phyloP scores from a whole-genome alignment of 805 yeast genomes.

The Brettanomyces sp. region DNA sequence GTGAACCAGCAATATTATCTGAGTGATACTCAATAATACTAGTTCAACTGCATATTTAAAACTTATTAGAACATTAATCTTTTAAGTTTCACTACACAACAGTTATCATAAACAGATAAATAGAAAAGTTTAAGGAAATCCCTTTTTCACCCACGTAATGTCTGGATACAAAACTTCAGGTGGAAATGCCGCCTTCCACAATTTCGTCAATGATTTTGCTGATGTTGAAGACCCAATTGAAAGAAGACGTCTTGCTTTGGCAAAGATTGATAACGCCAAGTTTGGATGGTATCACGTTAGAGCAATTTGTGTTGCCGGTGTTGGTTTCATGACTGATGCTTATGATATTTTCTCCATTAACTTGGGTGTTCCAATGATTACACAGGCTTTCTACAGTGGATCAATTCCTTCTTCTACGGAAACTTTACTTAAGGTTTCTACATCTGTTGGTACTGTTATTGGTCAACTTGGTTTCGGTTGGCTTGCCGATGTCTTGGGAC shows the following conservation, averaged over 20 bases:
- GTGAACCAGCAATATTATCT: no score
- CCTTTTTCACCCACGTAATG: neutral
- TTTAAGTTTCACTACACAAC: no score
- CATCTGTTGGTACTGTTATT: slow-evolving; percentile 89
- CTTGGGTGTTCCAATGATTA: slow-evolving; percentile 71
- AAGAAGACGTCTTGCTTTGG: slow-evolving; percentile 78
- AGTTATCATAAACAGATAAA: no score
- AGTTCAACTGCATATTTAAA: no score
- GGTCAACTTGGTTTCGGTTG: slow-evolving; percentile 85
- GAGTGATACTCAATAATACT: no score
- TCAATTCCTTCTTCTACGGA: slow-evolving; percentile 55
- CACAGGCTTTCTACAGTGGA: slow-evolving; percentile 66
- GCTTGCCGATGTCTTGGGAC: slow-evolving; percentile 72
- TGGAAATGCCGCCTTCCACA: slow-evolving; percentile 84
- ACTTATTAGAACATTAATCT: no score
- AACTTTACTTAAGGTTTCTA: slow-evolving; percentile 76
- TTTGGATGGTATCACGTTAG: slow-evolving; percentile 80
- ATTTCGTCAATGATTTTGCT: slow-evolving; percentile 69
- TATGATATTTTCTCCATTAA: slow-evolving; percentile 89
- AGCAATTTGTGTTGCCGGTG: slow-evolving; percentile 82
- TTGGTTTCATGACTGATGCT: slow-evolving; percentile 88
- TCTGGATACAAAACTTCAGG: slow-evolving; percentile 27
- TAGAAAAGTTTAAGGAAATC: no score
- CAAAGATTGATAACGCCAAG: slow-evolving; percentile 69
- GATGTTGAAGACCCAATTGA: slow-evolving; percentile 79